Evolutionary conservation across 73 alveolate species (phyloP).

Genomic region (Blepharisma stoltei): DNA sequence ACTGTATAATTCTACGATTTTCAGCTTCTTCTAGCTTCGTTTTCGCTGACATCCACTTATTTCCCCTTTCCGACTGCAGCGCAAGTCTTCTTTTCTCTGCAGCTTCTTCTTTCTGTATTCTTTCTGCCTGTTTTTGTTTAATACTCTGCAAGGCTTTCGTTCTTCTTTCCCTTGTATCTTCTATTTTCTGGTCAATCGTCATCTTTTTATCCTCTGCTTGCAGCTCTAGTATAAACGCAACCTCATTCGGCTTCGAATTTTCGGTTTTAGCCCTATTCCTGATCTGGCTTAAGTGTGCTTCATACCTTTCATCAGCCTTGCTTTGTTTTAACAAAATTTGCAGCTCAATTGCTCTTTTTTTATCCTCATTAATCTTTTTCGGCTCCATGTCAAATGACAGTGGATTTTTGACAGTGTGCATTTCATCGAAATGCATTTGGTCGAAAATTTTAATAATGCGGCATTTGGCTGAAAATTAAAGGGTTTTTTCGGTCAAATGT

Average conservation of each 20-base stretch:
- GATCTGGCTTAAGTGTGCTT: slow-evolving; percentile 3
- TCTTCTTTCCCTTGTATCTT: slow-evolving; percentile 20
- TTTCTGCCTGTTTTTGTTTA: slow-evolving; percentile 8
- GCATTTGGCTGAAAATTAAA: no score
- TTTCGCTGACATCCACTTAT: neutral
- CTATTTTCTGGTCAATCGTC: slow-evolving; percentile 1
- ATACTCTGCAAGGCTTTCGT: neutral
- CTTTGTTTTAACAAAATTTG: slow-evolving; percentile 14
- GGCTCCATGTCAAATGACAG: no score
- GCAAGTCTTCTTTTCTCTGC: slow-evolving; percentile 22
- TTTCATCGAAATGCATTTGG: no score
- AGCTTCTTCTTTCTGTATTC: slow-evolving; percentile 25
- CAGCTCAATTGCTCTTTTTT: neutral
- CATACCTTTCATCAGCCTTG: slow-evolving; percentile 30
- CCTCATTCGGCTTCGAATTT: slow-evolving; percentile 28
- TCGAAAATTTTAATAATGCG: no score
- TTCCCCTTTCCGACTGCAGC: slow-evolving; percentile 4
- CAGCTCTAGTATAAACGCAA: neutral
- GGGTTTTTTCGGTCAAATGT: no score
- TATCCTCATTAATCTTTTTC: neutral
- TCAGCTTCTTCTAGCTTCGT: slow-evolving; percentile 28
- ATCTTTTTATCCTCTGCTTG: slow-evolving; percentile 26
- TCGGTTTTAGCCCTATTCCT: slow-evolving; percentile 26
- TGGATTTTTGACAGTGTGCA: no score
- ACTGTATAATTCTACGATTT: neutral